phyloP scores from a whole-genome alignment of 768 basidiomycete species.

The Lactifluus piperatus region DNA sequence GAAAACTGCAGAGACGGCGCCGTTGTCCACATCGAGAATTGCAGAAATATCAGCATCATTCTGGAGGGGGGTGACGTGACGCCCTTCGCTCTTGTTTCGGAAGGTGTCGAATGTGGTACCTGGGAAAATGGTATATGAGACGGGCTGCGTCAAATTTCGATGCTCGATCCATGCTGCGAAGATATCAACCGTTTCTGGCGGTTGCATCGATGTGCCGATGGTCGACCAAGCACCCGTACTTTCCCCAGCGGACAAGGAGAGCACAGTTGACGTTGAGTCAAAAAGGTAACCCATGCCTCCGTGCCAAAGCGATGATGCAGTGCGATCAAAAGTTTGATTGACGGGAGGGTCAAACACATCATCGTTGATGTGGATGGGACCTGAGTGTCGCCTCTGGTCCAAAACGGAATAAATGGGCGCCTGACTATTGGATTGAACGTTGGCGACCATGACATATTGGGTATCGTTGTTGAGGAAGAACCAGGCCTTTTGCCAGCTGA shows the following conservation, averaged over 20 bases:
- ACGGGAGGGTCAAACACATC: background rate
- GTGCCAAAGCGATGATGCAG: slow-evolving; percentile 47
- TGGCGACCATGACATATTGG: slow-evolving; percentile 54
- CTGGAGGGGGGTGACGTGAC: slow-evolving; percentile 23
- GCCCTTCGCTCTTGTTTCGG: slow-evolving; percentile 27
- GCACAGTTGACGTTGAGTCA: slow-evolving; percentile 22
- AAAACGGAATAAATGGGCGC: slow-evolving; percentile 54
- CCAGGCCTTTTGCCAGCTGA: slow-evolving; percentile 63
- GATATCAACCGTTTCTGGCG: slow-evolving; percentile 48
- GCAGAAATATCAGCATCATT: slow-evolving; percentile 46
- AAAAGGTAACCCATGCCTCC: slow-evolving; percentile 56
- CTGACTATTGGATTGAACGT: slow-evolving; percentile 35
- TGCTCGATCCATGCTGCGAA: slow-evolving; percentile 55
- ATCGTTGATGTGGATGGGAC: slow-evolving; percentile 37
- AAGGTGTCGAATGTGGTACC: slow-evolving; percentile 36
- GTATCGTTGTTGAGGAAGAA: slow-evolving; percentile 61
- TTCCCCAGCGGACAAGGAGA: slow-evolving; percentile 37
- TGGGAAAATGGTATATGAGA: slow-evolving; percentile 51
- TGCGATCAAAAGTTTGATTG: slow-evolving; percentile 23
- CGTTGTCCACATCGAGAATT: slow-evolving; percentile 35
- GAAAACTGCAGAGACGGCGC: slow-evolving; percentile 43
- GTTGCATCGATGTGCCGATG: slow-evolving; percentile 43
- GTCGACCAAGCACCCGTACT: slow-evolving; percentile 50
- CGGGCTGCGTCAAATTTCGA: slow-evolving; percentile 22
- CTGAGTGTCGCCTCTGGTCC: slow-evolving; percentile 48